Evolutionary conservation across 768 basidiomycete genomes (phyloP), one percentile per base, ranked within the genome.

Genomic region (Aureoboletus auriporus): DNA sequence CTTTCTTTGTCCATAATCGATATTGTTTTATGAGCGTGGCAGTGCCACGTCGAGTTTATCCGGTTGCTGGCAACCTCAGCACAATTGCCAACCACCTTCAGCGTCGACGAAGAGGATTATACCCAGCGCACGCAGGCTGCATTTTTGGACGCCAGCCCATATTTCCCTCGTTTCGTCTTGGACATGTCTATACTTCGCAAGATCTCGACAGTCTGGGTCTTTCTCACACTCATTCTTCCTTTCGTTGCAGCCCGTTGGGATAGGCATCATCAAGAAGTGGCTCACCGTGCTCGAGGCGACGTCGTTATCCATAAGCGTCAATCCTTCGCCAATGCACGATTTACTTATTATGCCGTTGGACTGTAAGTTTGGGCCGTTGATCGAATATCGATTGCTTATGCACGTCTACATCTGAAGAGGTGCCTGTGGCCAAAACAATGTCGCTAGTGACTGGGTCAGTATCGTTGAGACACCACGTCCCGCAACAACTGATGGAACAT

Each of bases 271-370:
- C 69, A 74, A 46, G 75, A 76, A 35, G 56, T 83, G 39, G 76
- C 78, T 13, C 71, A 68, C 40, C 77, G 79, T 20, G 70, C 72
- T 33, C 63, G 67, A 39, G 71, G 71, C 23, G 68, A 75, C 46
- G 59, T 76, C 4, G 58, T 63, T 14, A 56, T 78, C 40, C 65
- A 67, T 33, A 72, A 71, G 52, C 73, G 78, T 8, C 50, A 62
- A 40, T 36, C 2, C 20, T 23, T 23, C 46, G 44, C 51, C 34
- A 47, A 53, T 46, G 63, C 75, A 3, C 73, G 73, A 45, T 78
- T 76, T 66, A 77, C 82, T 12, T 84, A 69, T 54, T 84, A 83
- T 59, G 72, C 74, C 37, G 76, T 75, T 47, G 80, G 80, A 49
- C 55, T 77, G 80, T 80, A 51, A 54, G 71, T 50, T 16, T 41